A percentile compares a stretch with the other conserved stretches of the same genome.
phyloP scores from a whole-genome alignment of 2,329 filamentous ascomycete genomes.

The Ceratocystis colombiana region DNA sequence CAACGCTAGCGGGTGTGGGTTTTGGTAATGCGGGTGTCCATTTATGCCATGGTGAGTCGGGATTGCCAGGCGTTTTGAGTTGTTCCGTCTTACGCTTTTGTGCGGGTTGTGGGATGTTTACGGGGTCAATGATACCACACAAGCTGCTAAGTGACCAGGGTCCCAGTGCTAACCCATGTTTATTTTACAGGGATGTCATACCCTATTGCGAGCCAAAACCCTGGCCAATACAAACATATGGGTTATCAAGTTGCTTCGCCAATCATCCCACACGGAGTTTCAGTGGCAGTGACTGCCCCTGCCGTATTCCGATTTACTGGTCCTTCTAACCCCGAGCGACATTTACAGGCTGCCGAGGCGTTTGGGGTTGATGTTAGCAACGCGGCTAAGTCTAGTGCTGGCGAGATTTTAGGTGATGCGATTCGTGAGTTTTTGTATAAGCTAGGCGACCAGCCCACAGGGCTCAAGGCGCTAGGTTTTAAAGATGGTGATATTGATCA shows the following conservation, averaged over 20 bases:
- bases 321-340: conserved; percentile 82
- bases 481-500: conserved; percentile 61
- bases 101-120: neutral
- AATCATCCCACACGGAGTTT: conserved; percentile 93
- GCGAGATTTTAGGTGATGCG: conserved; percentile 77
- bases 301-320: conserved; percentile 91
- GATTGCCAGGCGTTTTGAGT: neutral
- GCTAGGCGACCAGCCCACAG: conserved; percentile 81
- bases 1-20: conserved; percentile 86
- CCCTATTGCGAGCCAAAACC: conserved; percentile 91
- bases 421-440: conserved; percentile 68
- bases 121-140: neutral
- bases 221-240: conserved; percentile 65
- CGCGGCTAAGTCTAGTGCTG: conserved; percentile 80
- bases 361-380: conserved; percentile 85
- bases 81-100: neutral
- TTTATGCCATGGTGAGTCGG: conserved; percentile 48
- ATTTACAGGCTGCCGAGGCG: conserved; percentile 76
- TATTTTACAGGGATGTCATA: conserved; percentile 70
- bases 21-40: conserved; percentile 98
- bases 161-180: neutral
- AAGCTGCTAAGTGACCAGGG: neutral
- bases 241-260: conserved; percentile 70
- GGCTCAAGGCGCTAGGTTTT: conserved; percentile 77
- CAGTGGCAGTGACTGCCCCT: conserved; percentile 84